Evolutionary conservation across 1,284 basidiomycete genomes (phyloP), one percentile per base, ranked within the genome.

Genomic region (Puccinia coronata): DNA sequence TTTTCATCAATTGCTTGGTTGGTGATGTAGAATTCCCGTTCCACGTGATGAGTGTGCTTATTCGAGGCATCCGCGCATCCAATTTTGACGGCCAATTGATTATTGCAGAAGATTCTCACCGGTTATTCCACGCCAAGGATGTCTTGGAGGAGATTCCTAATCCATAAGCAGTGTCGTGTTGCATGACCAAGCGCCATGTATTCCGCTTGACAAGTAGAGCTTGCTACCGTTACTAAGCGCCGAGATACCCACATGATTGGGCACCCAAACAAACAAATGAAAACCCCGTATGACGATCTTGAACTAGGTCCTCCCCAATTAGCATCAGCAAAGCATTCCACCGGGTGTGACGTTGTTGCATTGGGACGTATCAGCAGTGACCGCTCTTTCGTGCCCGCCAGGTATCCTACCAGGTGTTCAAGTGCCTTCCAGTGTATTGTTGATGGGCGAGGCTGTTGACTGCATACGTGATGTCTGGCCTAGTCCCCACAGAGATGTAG

Each of bases 1-100:
- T 34, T 43, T 36, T 63, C 31, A 25, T 25, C 61, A 1, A 76
- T 3, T 31, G 31, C 34, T 43, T 76, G 34, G 20, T 76, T 76
- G 34, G 57, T 57, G 14, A 61, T 14, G 34, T 76, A 76, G 39
- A 75, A 75, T 16, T 57, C 73, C n/a, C 55, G 31, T 4, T 76
- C 73, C 1, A 61, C 25, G 59, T 76, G 53, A 43, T 57, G 53
- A 2, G 36, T 43, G 6, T 36, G 28, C 39, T 76, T 76, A 20
- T 76, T 59, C 12, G 51, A 28, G 23, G 51, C 18, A 23, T 57
- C 34, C 9, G 36, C 71, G 6, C 25, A 49, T 5, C 47, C 2
- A 4, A 55, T 51, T 6, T 23, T 12, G 3, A 73, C 55, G 3
- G 51, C 72, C 9, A 36, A 61, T 25, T 59, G 34, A 31, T 63